Conservation (phyloP, 768 basidiomycete genomes). For the Myochromella boudieri region DNA sequence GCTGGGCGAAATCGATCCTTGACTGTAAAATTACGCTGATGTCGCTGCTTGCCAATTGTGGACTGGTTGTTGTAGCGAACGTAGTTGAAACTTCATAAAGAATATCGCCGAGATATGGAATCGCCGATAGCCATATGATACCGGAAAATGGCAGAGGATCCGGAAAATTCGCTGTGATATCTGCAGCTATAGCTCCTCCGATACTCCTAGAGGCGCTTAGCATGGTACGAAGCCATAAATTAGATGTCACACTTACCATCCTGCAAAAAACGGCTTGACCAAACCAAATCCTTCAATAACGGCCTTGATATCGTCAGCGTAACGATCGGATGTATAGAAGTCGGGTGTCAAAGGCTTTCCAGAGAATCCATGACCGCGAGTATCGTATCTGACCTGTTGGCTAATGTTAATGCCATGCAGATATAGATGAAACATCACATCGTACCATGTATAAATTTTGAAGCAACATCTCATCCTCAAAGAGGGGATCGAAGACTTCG, state of each 20-base stretch:
- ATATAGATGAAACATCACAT: not conserved
- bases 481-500: constrained; percentile 10
- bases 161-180: constrained; percentile 25
- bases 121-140: constrained; percentile 24
- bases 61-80: constrained; percentile 15
- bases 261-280: constrained; percentile 27
- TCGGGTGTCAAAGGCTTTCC: constrained; percentile 27
- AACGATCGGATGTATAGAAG: constrained; percentile 26
- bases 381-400: constrained; percentile 32
- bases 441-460: constrained; percentile 9
- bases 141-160: constrained; percentile 26
- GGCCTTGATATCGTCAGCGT: constrained; percentile 32
- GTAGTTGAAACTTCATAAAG: constrained; percentile 23
- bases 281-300: constrained; percentile 29
- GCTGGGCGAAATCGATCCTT: constrained; percentile 24
- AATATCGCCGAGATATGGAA: constrained; percentile 25
- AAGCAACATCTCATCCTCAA: not conserved
- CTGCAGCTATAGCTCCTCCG: constrained; percentile 26
- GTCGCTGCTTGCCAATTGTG: constrained; percentile 23
- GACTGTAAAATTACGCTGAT: constrained; percentile 18
- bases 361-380: constrained; percentile 33
- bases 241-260: constrained; percentile 24
- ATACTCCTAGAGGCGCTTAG: too few relatives aligned
- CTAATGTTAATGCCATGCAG: not conserved
- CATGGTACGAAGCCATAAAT: too few relatives aligned